Evolutionary conservation across 108 stramenopile genomes (phyloP), one percentile per base, ranked within the genome.

Genomic region (Hondaea fermentalgiana): DNA sequence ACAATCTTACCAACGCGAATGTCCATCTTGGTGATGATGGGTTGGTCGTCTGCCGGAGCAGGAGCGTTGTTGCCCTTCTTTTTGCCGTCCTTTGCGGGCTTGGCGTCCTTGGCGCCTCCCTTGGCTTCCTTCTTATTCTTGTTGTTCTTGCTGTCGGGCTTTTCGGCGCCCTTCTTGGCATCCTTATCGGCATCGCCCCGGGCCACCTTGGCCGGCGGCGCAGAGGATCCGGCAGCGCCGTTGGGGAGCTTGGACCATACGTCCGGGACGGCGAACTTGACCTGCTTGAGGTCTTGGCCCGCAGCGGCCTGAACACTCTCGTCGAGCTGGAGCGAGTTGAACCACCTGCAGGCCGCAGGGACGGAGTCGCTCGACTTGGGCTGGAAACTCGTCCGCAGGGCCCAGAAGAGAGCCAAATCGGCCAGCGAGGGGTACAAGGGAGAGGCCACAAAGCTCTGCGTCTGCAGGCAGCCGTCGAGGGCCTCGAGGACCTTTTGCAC

Each of bases 1-100:
- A 89, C 94, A 72, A 98, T 95, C 12, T 91, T 89, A 35, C 98
- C 98, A 5, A 97, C 97, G 60, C 97, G 93, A 89, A 98, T 96
- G 87, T 97, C 97, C 16, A 98, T 90, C 60, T 60, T 59, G 44
- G 89, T 58, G 51, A 90, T n/a, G 17, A 58, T 44, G 29, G 88
- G 44, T 21, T 90, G 58, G 35, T 29, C 89, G 87, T 76, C 89
- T 23, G 76, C 87, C 10, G n/a, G 49, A 10, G 89, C 87, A 14
- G 72, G 23, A 5, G 88, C 53, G 51, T 14, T 43, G 35, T 83
- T 42, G 29, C 4, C 76, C 72, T 72, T 60, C 43, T 23, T 58
- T 16, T 58, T 6, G 58, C 3, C 87, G 14, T 17, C 89, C 17
- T 72, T 23, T 4, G 83, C 49, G 2, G 53, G 21, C 35, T 14